These are phyloP conservation scores for Heliamphora exappendiculata DNA, from an alignment of 148 eudicot genomes.

Conservation along the genomic window DNA sequence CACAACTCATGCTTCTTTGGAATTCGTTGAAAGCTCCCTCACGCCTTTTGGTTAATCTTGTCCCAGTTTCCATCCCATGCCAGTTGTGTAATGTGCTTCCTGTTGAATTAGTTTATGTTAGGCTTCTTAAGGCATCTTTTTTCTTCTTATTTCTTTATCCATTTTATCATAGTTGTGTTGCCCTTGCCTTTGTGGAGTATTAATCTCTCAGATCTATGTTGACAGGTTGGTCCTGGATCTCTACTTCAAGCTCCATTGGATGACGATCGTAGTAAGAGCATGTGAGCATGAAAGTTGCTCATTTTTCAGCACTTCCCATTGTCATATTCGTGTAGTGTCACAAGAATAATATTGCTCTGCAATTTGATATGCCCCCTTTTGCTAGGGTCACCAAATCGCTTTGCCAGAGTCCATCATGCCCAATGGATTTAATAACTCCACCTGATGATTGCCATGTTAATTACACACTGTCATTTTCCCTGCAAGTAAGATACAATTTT, in stretches of 20 bases:
- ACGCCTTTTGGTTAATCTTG: neutral
- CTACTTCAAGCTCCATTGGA: conserved; percentile 84
- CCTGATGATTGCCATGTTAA: conserved; percentile 92
- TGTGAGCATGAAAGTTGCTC: conserved; percentile 36
- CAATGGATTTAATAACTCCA: conserved; percentile 64
- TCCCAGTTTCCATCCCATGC: neutral
- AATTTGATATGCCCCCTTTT: conserved; percentile 14
- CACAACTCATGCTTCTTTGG: neutral
- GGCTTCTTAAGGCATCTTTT: neutral
- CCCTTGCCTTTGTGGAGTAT: neutral
- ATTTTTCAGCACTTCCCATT: neutral
- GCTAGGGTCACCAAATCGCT: conserved; percentile 54
- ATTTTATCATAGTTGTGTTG: neutral
- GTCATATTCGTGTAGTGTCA: conserved; percentile 5
- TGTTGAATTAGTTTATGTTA: neutral
- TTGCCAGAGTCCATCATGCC: conserved; percentile 66
- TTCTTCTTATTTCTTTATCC: neutral
- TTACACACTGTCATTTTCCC: conserved; percentile 66
- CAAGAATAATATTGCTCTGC: neutral
- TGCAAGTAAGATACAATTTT: conserved; percentile 51
- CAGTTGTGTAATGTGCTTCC: neutral
- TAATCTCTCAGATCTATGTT: conserved; percentile 7
- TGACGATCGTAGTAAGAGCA: conserved; percentile 57
- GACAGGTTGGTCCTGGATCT: conserved; percentile 78
- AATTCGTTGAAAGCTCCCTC: conserved; percentile 1